Percentiles rank a stretch among this genome's conserved stretches.
These are phyloP conservation scores for Paramecium pentaurelia DNA, from an alignment of 73 alveolate species.

Conservation along the genomic window DNA sequence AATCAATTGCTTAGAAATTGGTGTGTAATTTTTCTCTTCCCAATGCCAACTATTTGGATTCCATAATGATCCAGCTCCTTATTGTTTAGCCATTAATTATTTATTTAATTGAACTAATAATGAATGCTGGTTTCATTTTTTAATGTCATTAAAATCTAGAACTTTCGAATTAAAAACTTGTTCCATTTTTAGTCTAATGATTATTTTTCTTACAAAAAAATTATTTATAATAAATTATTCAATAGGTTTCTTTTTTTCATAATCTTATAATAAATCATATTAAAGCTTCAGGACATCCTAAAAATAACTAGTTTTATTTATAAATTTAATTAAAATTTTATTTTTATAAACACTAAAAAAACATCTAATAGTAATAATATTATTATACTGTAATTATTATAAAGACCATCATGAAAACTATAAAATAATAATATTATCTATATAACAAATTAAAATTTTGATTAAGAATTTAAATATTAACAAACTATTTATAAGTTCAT, in stretches of 20 bases:
- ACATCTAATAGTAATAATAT: not conserved
- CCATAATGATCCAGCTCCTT: conserved; percentile 49
- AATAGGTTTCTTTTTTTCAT: too few species aligned
- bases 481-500: too few species aligned
- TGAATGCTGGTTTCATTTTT: not conserved
- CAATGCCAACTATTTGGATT: conserved; percentile 51
- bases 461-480: too few species aligned
- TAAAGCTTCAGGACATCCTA: too few species aligned
- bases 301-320: not conserved
- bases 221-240: too few species aligned
- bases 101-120: not conserved
- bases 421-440: too few species aligned
- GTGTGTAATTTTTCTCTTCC: conserved; percentile 36
- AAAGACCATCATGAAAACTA: too few species aligned
- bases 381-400: too few species aligned
- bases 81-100: not conserved
- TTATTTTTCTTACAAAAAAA: not conserved
- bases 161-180: not conserved
- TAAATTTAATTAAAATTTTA: too few species aligned
- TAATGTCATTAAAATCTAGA: not conserved
- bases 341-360: too few species aligned
- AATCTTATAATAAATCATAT: too few species aligned
- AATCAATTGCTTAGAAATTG: not conserved
- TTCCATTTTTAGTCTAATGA: not conserved
- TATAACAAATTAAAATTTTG: too few species aligned